phyloP scores from a whole-genome alignment of 1,139 yeast species.

The Candida tropicalis region DNA sequence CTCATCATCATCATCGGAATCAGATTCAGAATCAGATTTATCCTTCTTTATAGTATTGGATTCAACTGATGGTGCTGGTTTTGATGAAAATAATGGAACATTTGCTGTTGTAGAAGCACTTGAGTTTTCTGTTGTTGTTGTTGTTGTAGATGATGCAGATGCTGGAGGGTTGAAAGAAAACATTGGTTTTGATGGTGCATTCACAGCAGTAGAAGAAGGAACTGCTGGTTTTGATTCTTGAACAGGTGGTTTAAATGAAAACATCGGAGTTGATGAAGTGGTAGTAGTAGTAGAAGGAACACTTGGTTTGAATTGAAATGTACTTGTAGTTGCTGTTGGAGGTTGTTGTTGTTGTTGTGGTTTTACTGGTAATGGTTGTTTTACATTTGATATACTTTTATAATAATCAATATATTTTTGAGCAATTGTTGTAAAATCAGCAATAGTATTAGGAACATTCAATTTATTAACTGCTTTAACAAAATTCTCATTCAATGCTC shows the following conservation, averaged over 20 bases:
- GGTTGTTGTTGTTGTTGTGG: no score
- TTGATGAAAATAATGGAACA: slow-evolving; percentile 4
- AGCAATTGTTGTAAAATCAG: slow-evolving; percentile 59
- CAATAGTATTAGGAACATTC: slow-evolving; percentile 49
- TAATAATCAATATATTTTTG: slow-evolving; percentile 63
- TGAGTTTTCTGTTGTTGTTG: neutral
- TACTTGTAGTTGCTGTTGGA: slow-evolving; percentile 6
- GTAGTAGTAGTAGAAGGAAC: neutral
- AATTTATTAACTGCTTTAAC: slow-evolving; percentile 50
- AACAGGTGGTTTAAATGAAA: slow-evolving; percentile 6
- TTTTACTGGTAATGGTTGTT: slow-evolving; percentile 2
- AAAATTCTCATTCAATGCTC: slow-evolving; percentile 73
- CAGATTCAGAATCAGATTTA: slow-evolving; percentile 21
- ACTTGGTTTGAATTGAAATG: slow-evolving; percentile 10
- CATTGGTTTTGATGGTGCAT: slow-evolving; percentile 6
- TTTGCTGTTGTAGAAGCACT: slow-evolving; percentile 5
- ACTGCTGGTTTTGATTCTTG: neutral
- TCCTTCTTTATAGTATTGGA: slow-evolving; percentile 13
- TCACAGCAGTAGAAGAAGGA: slow-evolving; percentile 9
- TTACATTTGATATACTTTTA: slow-evolving; percentile 36
- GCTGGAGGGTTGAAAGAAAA: slow-evolving; percentile 9
- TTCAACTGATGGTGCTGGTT: slow-evolving; percentile 4
- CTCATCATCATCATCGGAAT: slow-evolving; percentile 40
- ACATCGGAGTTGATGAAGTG: slow-evolving; percentile 1
- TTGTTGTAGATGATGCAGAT: neutral